Evolutionary conservation across 805 yeast genomes (phyloP), one percentile per base, ranked within the genome.

Genomic region (Naumovozyma baii): DNA sequence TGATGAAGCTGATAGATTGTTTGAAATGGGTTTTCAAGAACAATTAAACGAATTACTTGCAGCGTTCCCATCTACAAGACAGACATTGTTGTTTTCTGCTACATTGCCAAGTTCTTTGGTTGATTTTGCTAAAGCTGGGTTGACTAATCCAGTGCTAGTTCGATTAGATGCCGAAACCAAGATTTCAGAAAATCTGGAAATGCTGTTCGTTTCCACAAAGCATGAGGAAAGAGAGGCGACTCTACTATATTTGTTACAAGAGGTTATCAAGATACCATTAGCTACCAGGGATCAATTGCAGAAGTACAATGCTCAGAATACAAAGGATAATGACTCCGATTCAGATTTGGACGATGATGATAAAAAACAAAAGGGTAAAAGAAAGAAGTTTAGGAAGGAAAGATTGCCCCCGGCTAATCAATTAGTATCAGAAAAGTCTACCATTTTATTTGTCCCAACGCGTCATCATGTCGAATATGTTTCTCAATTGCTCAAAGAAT

Each of bases 401-500:
- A 72, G 77, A 49, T 65, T 80, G 34, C 90, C 94, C 5, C 74
- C 80, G 2, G 95, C 95, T 0, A 82, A 79, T 51, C 88, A 79
- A 42, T 64, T 90, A 44, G 96, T 96, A 1, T 80, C 94, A 2
- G 78, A 78, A 43, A 68, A 75, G 45, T 85, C 97, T 3, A 92
- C 98, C 1, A 87, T 92, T 49, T 73, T 92, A 2, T 92, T 92
- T 52, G 96, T 86, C 5, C 98, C 97, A 35, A 92, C 99, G 0
- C 83, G 87, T 64, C 98, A 92, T 64, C 98, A 92, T 63, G 98
- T 92, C 17, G 99, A 92, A 63, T 94, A 86, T 57, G 70, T 92
- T 37, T 69, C 90, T 3, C 68, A 68, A 2, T 58, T 92, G 42
- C 66, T 92, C 42, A 76, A 73, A 51, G 77, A 76, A 22, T 78